phyloP scores from a whole-genome alignment of 148 eudicot genomes.

The Rheum nobile region DNA sequence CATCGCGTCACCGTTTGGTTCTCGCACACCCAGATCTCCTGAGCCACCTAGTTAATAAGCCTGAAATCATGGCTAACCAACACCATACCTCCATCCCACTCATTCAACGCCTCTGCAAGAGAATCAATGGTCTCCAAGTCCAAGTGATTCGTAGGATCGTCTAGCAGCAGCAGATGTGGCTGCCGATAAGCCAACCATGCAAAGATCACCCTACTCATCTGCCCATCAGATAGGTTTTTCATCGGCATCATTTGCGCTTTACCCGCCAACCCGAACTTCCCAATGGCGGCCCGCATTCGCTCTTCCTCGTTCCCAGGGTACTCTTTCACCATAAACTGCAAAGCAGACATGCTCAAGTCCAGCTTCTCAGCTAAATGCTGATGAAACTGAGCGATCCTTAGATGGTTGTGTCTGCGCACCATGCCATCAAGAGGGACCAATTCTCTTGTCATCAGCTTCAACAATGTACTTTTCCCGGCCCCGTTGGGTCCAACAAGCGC shows the following conservation, averaged over 20 bases:
- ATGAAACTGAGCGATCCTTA: conserved; percentile 80
- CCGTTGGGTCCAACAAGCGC: conserved; percentile 96
- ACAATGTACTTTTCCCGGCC: conserved; percentile 89
- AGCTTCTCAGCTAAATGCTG: conserved; percentile 85
- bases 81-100: conserved; percentile 98
- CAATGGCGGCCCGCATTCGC: conserved; percentile 76
- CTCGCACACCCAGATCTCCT: conserved; percentile 95
- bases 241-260: conserved; percentile 91
- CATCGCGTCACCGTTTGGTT: conserved; percentile 65
- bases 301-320: conserved; percentile 88
- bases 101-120: conserved; percentile 79
- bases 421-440: conserved; percentile 68
- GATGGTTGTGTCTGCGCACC: conserved; percentile 81
- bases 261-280: conserved; percentile 72
- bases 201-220: conserved; percentile 63
- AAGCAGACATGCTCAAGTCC: conserved; percentile 66
- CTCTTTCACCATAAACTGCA: conserved; percentile 63
- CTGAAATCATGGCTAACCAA: conserved; percentile 91
- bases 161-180: conserved; percentile 73
- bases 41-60: conserved; percentile 91
- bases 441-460: conserved; percentile 95
- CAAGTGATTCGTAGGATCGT: conserved; percentile 92
- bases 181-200: conserved; percentile 77
- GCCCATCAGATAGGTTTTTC: conserved; percentile 79
- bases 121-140: conserved; percentile 94